phyloP scores from a whole-genome alignment of 345 rosid species.

The Moringa oleifera region DNA sequence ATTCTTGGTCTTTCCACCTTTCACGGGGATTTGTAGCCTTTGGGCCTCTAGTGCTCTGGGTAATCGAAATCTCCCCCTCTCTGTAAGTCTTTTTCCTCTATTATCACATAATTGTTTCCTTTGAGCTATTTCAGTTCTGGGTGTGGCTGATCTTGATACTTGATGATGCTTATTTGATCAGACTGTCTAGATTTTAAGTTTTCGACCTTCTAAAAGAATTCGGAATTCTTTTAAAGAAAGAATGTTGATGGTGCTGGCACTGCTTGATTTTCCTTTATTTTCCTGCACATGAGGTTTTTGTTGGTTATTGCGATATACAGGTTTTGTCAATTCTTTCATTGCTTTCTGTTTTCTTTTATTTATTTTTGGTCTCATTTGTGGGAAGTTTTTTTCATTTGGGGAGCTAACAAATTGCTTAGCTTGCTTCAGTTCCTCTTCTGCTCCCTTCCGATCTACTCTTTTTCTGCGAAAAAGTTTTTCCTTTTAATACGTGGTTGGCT shows the following conservation, averaged over 20 bases:
- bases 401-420: not conserved
- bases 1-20: not conserved
- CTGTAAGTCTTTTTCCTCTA: not conserved
- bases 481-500: not conserved
- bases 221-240: no score
- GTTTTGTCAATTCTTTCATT: not conserved
- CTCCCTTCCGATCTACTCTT: not conserved
- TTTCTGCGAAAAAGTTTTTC: no score
- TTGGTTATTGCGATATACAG: not conserved
- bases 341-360: not conserved
- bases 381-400: no score
- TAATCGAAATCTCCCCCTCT: conserved; percentile 1
- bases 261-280: conserved; percentile 12
- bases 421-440: not conserved
- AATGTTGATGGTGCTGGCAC: not conserved
- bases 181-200: not conserved
- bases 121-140: conserved; percentile 9
- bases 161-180: no score
- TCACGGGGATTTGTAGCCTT: not conserved
- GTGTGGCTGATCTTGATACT: not conserved
- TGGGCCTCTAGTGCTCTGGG: conserved; percentile 6
- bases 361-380: no score
- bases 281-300: not conserved
- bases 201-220: conserved; percentile 3
- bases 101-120: not conserved